Conservation (phyloP, 1,284 basidiomycete species). For the Boletus albobrunnescens region DNA sequence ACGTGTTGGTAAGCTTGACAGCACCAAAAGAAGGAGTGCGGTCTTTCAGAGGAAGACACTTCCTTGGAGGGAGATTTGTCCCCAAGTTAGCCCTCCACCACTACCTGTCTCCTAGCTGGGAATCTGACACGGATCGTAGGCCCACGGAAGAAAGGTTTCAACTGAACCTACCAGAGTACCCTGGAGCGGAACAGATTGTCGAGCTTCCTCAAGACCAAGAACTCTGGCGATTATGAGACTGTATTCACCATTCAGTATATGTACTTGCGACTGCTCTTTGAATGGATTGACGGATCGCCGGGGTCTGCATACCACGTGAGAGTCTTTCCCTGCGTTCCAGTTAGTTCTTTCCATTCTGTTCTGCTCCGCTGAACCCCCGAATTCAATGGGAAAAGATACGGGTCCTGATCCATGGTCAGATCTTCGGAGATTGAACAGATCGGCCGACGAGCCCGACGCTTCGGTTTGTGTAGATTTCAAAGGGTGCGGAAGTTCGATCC, state of each 20-base stretch:
- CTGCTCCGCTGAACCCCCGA: too few species aligned
- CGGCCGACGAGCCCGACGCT: not conserved
- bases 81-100: constrained; percentile 57
- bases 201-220: constrained; percentile 45
- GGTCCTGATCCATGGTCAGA: too few species aligned
- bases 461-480: not conserved
- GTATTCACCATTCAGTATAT: too few species aligned
- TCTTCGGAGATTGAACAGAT: not conserved
- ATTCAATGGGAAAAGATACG: too few species aligned
- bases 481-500: too few species aligned
- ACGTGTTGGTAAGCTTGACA: constrained; percentile 86
- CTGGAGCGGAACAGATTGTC: constrained; percentile 76
- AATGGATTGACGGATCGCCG: too few species aligned
- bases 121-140: constrained; percentile 38
- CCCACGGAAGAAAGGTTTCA: constrained; percentile 66
- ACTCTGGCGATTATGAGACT: constrained; percentile 10
- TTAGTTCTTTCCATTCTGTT: too few species aligned
- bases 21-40: constrained; percentile 89
- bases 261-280: too few species aligned
- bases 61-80: constrained; percentile 78
- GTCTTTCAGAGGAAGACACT: constrained; percentile 79
- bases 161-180: constrained; percentile 76
- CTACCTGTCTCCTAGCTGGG: not conserved
- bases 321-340: too few species aligned
- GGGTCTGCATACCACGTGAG: too few species aligned